phyloP scores from a whole-genome alignment of 345 rosid species.

The Pistacia vera region DNA sequence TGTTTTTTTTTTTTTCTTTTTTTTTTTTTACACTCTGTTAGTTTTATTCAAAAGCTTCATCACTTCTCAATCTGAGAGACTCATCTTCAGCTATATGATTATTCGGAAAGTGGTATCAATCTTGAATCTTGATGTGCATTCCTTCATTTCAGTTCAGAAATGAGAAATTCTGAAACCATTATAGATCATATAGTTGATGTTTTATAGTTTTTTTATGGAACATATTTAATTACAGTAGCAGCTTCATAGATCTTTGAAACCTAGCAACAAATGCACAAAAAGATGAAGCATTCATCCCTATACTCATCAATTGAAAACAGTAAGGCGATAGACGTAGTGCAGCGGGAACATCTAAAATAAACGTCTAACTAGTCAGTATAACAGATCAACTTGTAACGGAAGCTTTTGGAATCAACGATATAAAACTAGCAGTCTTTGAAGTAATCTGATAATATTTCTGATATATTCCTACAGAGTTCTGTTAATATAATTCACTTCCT shows the following conservation, averaged over 20 bases:
- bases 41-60: background rate
- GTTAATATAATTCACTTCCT: conserved; percentile 18
- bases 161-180: background rate
- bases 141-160: background rate
- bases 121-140: background rate
- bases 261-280: conserved; percentile 6
- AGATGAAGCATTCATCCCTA: background rate
- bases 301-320: conserved; percentile 15
- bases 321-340: background rate
- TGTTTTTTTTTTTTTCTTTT: too few species aligned
- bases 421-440: conserved; percentile 16
- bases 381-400: background rate
- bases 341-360: background rate
- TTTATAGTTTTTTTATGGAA: too few species aligned
- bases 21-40: background rate
- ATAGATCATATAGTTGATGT: too few species aligned
- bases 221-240: background rate
- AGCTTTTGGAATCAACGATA: conserved; percentile 14
- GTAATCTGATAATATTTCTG: conserved; percentile 9
- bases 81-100: background rate
- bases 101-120: background rate
- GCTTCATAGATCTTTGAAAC: conserved; percentile 17
- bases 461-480: conserved; percentile 20
- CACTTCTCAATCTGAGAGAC: background rate
- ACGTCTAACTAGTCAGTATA: background rate